These are phyloP conservation scores for Flammula alnicola DNA, from an alignment of 1,284 basidiomycete species.

Conservation along the genomic window DNA sequence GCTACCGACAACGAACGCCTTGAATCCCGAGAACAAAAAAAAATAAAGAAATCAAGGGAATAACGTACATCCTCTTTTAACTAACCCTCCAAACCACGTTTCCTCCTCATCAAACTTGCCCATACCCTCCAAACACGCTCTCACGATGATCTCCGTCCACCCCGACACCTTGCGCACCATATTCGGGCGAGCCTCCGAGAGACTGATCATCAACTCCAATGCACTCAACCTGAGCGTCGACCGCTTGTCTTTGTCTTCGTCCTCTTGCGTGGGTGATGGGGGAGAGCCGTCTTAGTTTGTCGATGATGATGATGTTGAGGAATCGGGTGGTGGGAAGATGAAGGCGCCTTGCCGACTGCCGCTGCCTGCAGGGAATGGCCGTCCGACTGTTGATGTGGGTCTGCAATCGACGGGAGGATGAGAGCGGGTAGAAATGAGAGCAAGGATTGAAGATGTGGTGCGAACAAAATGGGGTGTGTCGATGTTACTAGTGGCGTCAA, in stretches of 20 bases:
- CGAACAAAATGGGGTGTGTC: slow-evolving; percentile 68
- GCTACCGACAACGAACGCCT: slow-evolving; percentile 56
- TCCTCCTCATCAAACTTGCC: slow-evolving; percentile 67
- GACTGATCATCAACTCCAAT: slow-evolving; percentile 77
- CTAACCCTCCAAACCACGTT: slow-evolving; percentile 58
- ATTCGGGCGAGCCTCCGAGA: slow-evolving; percentile 67
- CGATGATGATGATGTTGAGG: slow-evolving; percentile 39
- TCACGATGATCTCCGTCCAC: slow-evolving; percentile 70
- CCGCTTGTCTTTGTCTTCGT: slow-evolving; percentile 42
- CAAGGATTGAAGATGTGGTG: slow-evolving; percentile 63
- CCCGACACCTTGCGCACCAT: slow-evolving; percentile 68
- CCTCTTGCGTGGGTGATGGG: slow-evolving; percentile 7
- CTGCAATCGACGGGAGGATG: slow-evolving; percentile 68
- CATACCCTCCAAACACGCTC: slow-evolving; percentile 81
- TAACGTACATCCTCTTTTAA: slow-evolving; percentile 71
- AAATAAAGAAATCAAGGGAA: slow-evolving; percentile 5
- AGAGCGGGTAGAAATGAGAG: slow-evolving; percentile 69
- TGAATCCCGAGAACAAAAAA: slow-evolving; percentile 1
- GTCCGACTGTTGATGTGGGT: slow-evolving; percentile 73
- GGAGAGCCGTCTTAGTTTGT: slow-evolving; percentile 18
- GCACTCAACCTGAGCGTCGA: slow-evolving; percentile 66
- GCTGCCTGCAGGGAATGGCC: slow-evolving; percentile 56
- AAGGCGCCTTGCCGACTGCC: slow-evolving; percentile 45
- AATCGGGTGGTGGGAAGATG: slow-evolving; percentile 54
- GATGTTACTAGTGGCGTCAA: slow-evolving; percentile 76